A percentile compares a stretch with the other conserved stretches of the same genome.
Conservation (phyloP, 495 filamentous ascomycete species). For the Neurospora intermedia region DNA sequence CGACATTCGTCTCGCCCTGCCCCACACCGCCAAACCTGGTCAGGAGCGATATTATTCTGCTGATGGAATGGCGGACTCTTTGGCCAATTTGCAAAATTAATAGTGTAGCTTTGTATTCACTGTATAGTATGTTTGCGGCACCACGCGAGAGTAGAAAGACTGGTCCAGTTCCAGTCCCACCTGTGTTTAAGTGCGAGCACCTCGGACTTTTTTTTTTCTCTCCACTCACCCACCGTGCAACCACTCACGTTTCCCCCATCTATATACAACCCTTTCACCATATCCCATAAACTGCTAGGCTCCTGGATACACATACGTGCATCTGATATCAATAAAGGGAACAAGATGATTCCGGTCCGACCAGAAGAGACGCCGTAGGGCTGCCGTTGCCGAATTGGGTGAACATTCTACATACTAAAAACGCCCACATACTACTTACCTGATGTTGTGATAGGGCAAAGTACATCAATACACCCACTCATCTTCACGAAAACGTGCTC, state of each 20-base stretch:
- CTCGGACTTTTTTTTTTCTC: not conserved
- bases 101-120: not conserved
- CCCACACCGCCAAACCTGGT: not conserved
- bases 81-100: not conserved
- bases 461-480: not conserved
- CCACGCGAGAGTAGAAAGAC: not conserved
- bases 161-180: not conserved
- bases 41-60: not conserved
- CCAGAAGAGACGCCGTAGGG: not conserved
- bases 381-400: not conserved
- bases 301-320: not conserved
- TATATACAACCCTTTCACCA: not conserved
- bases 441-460: not conserved
- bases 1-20: not conserved
- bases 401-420: not conserved
- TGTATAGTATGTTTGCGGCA: not conserved
- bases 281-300: not conserved
- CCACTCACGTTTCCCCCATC: not conserved
- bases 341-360: not conserved
- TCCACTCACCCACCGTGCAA: not conserved
- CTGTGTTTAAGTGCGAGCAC: not conserved
- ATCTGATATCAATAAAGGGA: not conserved
- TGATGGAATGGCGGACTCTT: not conserved
- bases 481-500: not conserved
- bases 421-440: not conserved